Evolutionary conservation across 192 early-diverging fungal genomes (phyloP).

Genomic region (Coemansia sp.): DNA sequence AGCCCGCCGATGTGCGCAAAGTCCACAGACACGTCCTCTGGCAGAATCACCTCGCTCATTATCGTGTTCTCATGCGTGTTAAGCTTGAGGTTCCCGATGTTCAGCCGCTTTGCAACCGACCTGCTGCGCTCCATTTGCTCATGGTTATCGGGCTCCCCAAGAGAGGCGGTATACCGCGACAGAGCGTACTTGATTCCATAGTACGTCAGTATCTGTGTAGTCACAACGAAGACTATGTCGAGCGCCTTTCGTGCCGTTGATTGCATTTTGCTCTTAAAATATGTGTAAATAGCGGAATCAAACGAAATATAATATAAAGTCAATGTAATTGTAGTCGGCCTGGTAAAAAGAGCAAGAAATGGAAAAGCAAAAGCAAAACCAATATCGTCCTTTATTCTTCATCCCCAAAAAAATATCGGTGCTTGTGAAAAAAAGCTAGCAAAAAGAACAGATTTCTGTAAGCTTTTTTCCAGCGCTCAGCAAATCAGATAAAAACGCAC

Average conservation of each 20-base stretch:
- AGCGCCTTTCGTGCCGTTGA: slow-evolving; percentile 53
- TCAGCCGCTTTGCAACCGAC: slow-evolving; percentile 34
- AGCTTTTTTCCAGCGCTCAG: no score
- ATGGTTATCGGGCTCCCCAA: slow-evolving; percentile 66
- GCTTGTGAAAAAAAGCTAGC: neutral
- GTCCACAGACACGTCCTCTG: slow-evolving; percentile 83
- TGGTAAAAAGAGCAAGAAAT: slow-evolving; percentile 3
- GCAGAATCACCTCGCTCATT: slow-evolving; percentile 88
- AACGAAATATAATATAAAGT: neutral
- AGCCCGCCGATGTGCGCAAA: slow-evolving; percentile 94
- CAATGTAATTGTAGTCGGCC: neutral
- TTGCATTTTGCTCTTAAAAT: slow-evolving; percentile 29
- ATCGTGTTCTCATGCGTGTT: slow-evolving; percentile 94
- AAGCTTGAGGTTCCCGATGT: slow-evolving; percentile 62
- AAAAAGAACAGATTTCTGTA: neutral
- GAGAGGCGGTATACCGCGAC: slow-evolving; percentile 68
- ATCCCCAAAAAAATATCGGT: no score
- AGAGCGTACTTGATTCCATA: slow-evolving; percentile 85
- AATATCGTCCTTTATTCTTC: no score
- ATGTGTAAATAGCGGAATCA: slow-evolving; percentile 7
- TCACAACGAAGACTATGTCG: slow-evolving; percentile 65
- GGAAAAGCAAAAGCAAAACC: neutral
- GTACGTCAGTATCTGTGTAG: slow-evolving; percentile 87
- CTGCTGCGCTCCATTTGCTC: slow-evolving; percentile 71
- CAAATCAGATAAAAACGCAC: no score